Percentiles rank a stretch among this genome's conserved stretches.
Evolutionary conservation across 306 rosid species (phyloP).

Genomic region (Pyrus communis): DNA sequence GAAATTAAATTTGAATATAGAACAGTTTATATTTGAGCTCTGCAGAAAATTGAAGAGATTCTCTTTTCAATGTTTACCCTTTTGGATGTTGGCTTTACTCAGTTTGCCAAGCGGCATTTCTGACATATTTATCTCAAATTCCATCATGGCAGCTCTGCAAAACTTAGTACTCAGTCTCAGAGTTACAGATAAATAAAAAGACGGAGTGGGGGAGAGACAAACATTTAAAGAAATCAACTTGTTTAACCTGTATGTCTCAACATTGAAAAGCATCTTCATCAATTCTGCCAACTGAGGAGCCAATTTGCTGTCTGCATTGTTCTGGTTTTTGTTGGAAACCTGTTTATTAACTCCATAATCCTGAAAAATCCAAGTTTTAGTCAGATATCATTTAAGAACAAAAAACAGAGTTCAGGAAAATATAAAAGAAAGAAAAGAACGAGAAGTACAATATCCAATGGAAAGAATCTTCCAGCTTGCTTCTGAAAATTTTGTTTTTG

Average conservation of each 20-base stretch:
- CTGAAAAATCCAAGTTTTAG: constrained; percentile 36
- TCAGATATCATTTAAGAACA: background rate
- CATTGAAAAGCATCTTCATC: constrained; percentile 89
- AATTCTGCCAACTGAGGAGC: constrained; percentile 67
- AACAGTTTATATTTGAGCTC: background rate
- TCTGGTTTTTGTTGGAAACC: constrained; percentile 42
- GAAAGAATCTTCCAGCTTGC: constrained; percentile 95
- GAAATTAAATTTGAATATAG: background rate
- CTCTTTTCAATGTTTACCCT: constrained; percentile 39
- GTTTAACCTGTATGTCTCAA: constrained; percentile 87
- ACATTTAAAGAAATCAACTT: background rate
- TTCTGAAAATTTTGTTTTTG: constrained; percentile 63
- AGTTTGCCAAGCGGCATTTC: constrained; percentile 99
- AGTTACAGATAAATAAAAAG: background rate
- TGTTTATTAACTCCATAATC: constrained; percentile 88
- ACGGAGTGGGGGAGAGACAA: background rate
- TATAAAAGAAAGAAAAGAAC: constrained; percentile 3
- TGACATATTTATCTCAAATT: constrained; percentile 91
- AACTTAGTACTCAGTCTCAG: constrained; percentile 31
- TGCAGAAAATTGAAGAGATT: background rate
- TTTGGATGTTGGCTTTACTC: constrained; percentile 82
- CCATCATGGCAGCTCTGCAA: constrained; percentile 98
- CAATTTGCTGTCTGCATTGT: constrained; percentile 42
- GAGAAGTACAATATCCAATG: constrained; percentile 76
- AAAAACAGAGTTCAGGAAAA: constrained; percentile 1